These are phyloP conservation scores for Heterobasidion occidentale DNA, from an alignment of 1,284 basidiomycete species.

Conservation along the genomic window DNA sequence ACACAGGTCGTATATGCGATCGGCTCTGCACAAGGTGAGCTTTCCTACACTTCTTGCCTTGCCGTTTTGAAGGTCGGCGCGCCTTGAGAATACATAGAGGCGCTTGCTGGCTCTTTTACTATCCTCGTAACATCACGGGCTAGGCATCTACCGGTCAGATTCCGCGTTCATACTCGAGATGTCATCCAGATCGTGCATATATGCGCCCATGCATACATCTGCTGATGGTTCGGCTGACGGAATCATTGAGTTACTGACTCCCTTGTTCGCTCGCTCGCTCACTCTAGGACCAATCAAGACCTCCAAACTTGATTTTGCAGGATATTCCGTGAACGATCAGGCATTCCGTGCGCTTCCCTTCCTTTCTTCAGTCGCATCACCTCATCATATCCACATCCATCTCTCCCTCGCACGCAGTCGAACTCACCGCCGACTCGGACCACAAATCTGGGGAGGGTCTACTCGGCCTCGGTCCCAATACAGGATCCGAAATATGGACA, in stretches of 20 bases:
- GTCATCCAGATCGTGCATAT: too few relatives aligned
- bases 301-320: constrained; percentile 44
- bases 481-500: constrained; percentile 55
- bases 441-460: constrained; percentile 46
- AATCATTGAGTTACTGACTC: too few relatives aligned
- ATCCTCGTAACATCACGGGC: too few relatives aligned
- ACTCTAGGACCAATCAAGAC: constrained; percentile 42
- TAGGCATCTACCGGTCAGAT: too few relatives aligned
- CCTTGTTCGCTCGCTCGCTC: too few relatives aligned
- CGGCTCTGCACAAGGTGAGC: constrained; percentile 50
- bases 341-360: constrained; percentile 30
- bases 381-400: constrained; percentile 49
- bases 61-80: not conserved
- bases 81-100: not conserved
- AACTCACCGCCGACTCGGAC: constrained; percentile 46
- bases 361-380: not conserved
- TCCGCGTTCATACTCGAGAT: too few relatives aligned
- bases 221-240: too few relatives aligned
- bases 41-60: constrained; percentile 9
- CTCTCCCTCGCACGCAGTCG: constrained; percentile 38
- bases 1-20: constrained; percentile 60
- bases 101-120: too few relatives aligned
- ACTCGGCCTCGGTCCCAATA: constrained; percentile 67
- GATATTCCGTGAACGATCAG: constrained; percentile 45
- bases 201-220: too few relatives aligned